Conservation (phyloP, 352 stramenopile genomes). For the Aphanomyces cochlioides region DNA sequence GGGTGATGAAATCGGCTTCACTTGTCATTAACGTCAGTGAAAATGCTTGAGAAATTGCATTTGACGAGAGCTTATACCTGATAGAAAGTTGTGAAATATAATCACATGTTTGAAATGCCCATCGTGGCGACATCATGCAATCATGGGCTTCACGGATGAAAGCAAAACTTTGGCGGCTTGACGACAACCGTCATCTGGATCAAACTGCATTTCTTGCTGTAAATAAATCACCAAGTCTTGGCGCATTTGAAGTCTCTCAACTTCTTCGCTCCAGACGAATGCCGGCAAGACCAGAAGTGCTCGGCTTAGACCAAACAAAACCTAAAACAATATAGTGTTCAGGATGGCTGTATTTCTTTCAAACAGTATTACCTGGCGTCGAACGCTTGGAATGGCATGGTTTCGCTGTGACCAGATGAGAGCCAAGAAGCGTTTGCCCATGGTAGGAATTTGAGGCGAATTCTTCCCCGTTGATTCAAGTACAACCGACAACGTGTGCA, state of each 20-base stretch:
- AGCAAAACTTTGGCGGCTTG: slow-evolving; percentile 18
- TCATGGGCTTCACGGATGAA: not conserved
- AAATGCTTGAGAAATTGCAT: too few species aligned
- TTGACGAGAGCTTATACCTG: too few species aligned
- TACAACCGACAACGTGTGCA: slow-evolving; percentile 19
- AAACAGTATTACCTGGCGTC: slow-evolving; percentile 18
- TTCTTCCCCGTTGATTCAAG: slow-evolving; percentile 18
- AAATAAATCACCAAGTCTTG: slow-evolving; percentile 9
- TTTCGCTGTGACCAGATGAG: slow-evolving; percentile 28
- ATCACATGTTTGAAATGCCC: too few species aligned
- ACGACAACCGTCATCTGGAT: slow-evolving; percentile 25
- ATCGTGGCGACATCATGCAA: too few species aligned
- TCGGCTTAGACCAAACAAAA: slow-evolving; percentile 28
- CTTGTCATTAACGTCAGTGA: too few species aligned
- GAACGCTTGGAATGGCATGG: slow-evolving; percentile 23
- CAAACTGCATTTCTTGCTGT: not conserved
- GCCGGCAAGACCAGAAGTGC: slow-evolving; percentile 16
- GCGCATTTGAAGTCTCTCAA: slow-evolving; percentile 8
- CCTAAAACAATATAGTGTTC: not conserved
- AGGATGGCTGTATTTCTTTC: not conserved
- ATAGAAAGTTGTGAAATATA: too few species aligned
- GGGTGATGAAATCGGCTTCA: too few species aligned
- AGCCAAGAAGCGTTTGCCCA: slow-evolving; percentile 21
- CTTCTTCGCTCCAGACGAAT: slow-evolving; percentile 25
- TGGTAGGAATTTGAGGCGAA: slow-evolving; percentile 1